Percentiles rank a stretch among this genome's conserved stretches.
Conservation (phyloP, 108 stramenopile species). For the Fistulifera solaris region DNA sequence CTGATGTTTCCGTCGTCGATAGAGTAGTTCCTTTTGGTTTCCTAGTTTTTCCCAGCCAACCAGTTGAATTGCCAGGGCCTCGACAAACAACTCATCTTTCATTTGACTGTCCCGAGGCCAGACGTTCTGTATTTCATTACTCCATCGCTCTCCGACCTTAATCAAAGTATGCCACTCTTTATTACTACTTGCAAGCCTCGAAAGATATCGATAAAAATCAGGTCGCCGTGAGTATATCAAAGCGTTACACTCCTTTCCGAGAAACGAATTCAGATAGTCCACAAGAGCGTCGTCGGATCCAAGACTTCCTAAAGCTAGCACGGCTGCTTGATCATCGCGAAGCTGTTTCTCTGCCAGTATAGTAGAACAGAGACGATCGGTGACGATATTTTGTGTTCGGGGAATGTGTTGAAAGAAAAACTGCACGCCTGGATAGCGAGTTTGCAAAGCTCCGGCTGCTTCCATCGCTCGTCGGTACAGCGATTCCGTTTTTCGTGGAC, state of each 20-base stretch:
- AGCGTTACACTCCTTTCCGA: not conserved
- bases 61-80: not conserved
- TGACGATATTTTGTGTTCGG: constrained; percentile 40
- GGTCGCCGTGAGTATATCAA: not conserved
- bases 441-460: constrained; percentile 1
- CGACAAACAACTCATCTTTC: not conserved
- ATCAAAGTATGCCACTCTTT: not conserved
- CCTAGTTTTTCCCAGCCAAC: not conserved
- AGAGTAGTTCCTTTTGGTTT: not conserved
- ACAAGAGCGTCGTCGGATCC: not conserved
- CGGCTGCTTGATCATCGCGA: not conserved
- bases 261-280: not conserved
- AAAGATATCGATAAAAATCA: not conserved
- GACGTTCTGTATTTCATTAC: not conserved
- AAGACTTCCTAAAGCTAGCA: not conserved
- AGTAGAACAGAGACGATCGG: constrained; percentile 43
- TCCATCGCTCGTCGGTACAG: constrained; percentile 18
- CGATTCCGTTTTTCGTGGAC: constrained; percentile 43
- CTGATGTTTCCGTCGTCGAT: not conserved
- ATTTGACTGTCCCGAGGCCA: not conserved
- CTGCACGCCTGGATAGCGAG: not conserved
- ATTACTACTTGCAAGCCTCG: not conserved
- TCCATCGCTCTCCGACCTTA: not conserved
- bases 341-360: constrained; percentile 7
- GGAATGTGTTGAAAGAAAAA: constrained; percentile 34